phyloP scores from a whole-genome alignment of 192 early-diverging fungal species.

The Rhizophagus clarus region DNA sequence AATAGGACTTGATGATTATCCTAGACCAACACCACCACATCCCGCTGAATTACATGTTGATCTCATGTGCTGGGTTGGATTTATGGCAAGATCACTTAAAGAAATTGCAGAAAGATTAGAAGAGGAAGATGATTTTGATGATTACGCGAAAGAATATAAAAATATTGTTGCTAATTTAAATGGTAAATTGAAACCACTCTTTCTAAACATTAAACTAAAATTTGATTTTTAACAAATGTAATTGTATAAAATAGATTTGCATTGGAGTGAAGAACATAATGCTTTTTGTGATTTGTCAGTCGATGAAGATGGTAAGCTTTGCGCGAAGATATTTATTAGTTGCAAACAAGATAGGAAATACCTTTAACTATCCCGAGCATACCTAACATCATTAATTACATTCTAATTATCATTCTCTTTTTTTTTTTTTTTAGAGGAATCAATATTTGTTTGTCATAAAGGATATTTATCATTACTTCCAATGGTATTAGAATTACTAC shows the following conservation, averaged over 20 bases:
- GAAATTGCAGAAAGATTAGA: constrained; percentile 61
- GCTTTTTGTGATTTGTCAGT: constrained; percentile 68
- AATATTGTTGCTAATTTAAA: constrained; percentile 60
- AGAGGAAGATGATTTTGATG: constrained; percentile 56
- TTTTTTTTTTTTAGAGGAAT: constrained; percentile 35
- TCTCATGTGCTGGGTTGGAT: constrained; percentile 77
- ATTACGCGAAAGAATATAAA: constrained; percentile 54
- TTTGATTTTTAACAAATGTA: neutral
- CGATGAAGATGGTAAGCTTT: constrained; percentile 49
- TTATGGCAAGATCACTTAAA: constrained; percentile 56
- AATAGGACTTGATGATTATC: constrained; percentile 91
- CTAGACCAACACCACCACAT: constrained; percentile 73
- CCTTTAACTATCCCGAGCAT: no score
- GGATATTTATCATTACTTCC: constrained; percentile 87
- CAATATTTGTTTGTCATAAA: constrained; percentile 63
- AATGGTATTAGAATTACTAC: constrained; percentile 72
- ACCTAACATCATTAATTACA: neutral
- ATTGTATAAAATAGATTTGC: constrained; percentile 47
- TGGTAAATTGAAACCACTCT: constrained; percentile 47
- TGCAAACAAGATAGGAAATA: no score
- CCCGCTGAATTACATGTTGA: constrained; percentile 79
- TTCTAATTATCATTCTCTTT: neutral
- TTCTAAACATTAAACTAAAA: constrained; percentile 51
- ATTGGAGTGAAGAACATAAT: constrained; percentile 67
- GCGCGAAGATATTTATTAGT: neutral